phyloP scores from a whole-genome alignment of 495 filamentous ascomycete genomes.

The Platismatia glauca region DNA sequence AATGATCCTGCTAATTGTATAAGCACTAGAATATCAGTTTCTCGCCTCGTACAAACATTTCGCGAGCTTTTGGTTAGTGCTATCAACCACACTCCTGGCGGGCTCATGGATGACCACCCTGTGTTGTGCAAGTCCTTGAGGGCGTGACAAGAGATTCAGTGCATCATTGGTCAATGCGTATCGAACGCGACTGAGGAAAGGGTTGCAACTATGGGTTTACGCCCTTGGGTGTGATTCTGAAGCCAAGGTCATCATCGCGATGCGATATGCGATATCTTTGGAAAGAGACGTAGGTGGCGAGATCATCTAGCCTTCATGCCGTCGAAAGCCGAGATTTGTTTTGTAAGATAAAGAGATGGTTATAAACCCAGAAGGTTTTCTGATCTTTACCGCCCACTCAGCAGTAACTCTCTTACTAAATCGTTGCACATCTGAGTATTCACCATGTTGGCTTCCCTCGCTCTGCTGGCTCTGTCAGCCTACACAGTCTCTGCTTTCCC shows the following conservation, averaged over 20 bases:
- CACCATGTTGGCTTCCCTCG: conserved; percentile 3
- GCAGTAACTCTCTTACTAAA: neutral
- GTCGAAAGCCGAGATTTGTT: no score
- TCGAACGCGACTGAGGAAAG: neutral
- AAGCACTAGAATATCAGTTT: neutral
- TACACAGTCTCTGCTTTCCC: conserved; percentile 10
- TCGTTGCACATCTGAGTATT: neutral
- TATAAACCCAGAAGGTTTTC: neutral
- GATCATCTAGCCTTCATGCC: neutral
- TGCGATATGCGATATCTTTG: no score
- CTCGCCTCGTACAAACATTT: neutral
- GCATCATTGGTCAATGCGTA: no score
- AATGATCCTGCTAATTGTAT: no score
- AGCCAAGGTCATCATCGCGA: neutral
- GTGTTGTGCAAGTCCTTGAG: no score
- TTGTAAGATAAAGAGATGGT: neutral
- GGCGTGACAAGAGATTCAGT: neutral
- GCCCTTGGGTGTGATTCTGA: no score
- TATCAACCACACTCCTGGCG: neutral
- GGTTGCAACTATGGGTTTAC: neutral
- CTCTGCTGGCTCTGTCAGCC: conserved; percentile 5
- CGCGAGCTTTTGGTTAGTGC: neutral
- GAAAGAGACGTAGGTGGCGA: neutral
- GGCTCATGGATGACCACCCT: neutral
- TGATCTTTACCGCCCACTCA: neutral